Conservation (phyloP, 1,139 yeast genomes). For the Geotrichum europaeum region DNA sequence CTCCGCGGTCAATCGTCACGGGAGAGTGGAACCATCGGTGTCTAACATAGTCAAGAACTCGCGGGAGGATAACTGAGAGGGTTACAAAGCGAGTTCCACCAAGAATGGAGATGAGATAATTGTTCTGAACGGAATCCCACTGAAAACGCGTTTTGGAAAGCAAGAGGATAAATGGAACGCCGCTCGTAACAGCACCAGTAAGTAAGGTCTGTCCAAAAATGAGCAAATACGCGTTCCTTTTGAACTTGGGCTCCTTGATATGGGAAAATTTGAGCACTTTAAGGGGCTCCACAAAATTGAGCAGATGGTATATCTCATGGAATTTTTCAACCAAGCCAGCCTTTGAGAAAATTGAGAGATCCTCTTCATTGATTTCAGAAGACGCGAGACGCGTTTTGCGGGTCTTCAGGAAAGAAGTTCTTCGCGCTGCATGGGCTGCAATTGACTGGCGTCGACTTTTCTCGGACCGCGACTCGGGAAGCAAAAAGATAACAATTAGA, state of each 20-base stretch:
- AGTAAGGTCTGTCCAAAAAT: constrained; percentile 45
- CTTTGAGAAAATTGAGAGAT: background rate
- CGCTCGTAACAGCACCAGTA: constrained; percentile 32
- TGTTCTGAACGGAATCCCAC: constrained; percentile 56
- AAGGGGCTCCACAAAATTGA: constrained; percentile 42
- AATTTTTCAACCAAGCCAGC: constrained; percentile 10
- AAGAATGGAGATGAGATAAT: constrained; percentile 50
- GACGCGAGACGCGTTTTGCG: constrained; percentile 5
- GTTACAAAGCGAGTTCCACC: constrained; percentile 45
- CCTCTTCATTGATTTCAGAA: background rate
- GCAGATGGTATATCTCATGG: constrained; percentile 14
- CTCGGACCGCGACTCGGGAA: constrained; percentile 56
- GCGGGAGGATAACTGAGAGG: constrained; percentile 44
- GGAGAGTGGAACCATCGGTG: constrained; percentile 27
- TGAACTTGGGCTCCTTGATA: constrained; percentile 41
- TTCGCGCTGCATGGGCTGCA: constrained; percentile 10
- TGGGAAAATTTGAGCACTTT: constrained; percentile 33
- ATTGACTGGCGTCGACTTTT: constrained; percentile 42
- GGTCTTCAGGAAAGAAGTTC: background rate
- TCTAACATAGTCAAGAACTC: constrained; percentile 37
- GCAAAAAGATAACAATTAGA: constrained; percentile 36
- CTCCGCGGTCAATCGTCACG: constrained; percentile 47
- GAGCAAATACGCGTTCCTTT: constrained; percentile 43
- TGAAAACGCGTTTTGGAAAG: constrained; percentile 53
- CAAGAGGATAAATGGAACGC: constrained; percentile 46